Percentiles rank a stretch among this genome's conserved stretches.
These are phyloP conservation scores for Suillus lakei DNA, from an alignment of 768 basidiomycete species.

Conservation along the genomic window DNA sequence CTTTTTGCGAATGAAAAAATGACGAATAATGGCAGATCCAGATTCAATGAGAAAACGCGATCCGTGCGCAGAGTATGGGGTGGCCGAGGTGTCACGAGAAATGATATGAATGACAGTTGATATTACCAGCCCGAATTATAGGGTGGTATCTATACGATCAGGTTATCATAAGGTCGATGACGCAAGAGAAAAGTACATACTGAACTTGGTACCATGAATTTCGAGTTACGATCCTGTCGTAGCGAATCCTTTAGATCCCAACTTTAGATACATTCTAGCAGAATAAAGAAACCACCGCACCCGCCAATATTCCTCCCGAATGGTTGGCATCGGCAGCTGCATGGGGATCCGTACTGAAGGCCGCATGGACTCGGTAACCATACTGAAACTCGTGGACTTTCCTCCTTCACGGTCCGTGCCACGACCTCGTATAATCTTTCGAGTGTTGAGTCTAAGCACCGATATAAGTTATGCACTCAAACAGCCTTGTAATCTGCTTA, in stretches of 20 bases:
- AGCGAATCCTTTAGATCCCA: neutral
- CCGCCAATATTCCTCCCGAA: neutral
- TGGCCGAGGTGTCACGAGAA: neutral
- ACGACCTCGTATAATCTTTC: slow-evolving; percentile 54
- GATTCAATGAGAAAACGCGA: neutral
- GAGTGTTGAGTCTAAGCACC: slow-evolving; percentile 58
- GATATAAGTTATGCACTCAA: slow-evolving; percentile 16
- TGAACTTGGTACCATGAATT: too few species aligned
- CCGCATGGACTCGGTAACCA: slow-evolving; percentile 17
- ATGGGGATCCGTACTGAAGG: slow-evolving; percentile 10
- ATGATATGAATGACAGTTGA: neutral
- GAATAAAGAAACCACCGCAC: neutral
- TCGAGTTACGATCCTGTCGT: neutral
- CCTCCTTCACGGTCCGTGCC: slow-evolving; percentile 52
- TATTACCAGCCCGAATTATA: neutral
- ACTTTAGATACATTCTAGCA: neutral
- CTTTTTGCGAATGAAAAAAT: neutral
- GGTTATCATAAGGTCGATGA: neutral
- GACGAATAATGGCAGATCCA: neutral
- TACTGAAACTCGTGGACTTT: slow-evolving; percentile 32
- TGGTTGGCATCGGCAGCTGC: slow-evolving; percentile 3
- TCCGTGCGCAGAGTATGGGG: neutral
- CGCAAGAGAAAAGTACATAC: neutral
- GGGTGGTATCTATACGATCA: neutral
- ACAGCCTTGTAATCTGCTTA: slow-evolving; percentile 32